A percentile compares a stretch with the other conserved stretches of the same genome.
These are phyloP conservation scores for Leishmania braziliensis DNA, from an alignment of 208 protist genomes.

Conservation along the genomic window DNA sequence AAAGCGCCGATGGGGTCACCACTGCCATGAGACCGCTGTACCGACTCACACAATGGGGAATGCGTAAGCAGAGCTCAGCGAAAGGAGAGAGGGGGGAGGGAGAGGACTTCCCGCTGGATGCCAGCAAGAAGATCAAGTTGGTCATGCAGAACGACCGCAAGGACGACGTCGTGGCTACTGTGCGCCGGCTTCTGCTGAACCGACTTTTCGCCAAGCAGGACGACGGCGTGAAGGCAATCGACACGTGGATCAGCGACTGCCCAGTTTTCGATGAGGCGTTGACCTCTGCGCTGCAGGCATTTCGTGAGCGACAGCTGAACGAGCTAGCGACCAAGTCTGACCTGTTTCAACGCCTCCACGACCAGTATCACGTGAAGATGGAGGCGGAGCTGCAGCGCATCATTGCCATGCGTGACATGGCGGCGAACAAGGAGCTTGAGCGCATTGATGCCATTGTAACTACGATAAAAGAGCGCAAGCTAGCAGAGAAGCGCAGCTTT, in stretches of 20 bases:
- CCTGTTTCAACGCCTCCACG: slow-evolving; percentile 52
- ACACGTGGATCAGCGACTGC: slow-evolving; percentile 74
- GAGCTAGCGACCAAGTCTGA: slow-evolving; percentile 65
- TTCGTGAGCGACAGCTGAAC: slow-evolving; percentile 63
- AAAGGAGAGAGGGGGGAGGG: neutral
- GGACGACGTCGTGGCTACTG: slow-evolving; percentile 58
- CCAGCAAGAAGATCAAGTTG: slow-evolving; percentile 53
- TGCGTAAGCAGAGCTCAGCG: neutral
- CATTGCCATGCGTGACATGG: slow-evolving; percentile 48
- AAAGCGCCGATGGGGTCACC: neutral
- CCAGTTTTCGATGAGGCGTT: slow-evolving; percentile 79
- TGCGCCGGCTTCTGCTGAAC: slow-evolving; percentile 56
- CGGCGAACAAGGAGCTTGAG: slow-evolving; percentile 55
- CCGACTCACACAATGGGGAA: neutral
- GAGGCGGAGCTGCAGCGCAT: slow-evolving; percentile 70
- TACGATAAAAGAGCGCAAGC: slow-evolving; percentile 51
- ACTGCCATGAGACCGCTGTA: neutral
- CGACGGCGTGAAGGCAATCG: slow-evolving; percentile 49
- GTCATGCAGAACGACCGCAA: slow-evolving; percentile 91
- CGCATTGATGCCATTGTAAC: slow-evolving; percentile 53
- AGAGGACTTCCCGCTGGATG: slow-evolving; percentile 48
- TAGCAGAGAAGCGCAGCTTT: slow-evolving; percentile 80
- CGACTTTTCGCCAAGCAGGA: slow-evolving; percentile 79
- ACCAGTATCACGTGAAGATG: slow-evolving; percentile 49
- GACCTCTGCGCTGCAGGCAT: slow-evolving; percentile 62